phyloP scores from a whole-genome alignment of 73 alveolate genomes.

The Paramecium primaurelia region DNA sequence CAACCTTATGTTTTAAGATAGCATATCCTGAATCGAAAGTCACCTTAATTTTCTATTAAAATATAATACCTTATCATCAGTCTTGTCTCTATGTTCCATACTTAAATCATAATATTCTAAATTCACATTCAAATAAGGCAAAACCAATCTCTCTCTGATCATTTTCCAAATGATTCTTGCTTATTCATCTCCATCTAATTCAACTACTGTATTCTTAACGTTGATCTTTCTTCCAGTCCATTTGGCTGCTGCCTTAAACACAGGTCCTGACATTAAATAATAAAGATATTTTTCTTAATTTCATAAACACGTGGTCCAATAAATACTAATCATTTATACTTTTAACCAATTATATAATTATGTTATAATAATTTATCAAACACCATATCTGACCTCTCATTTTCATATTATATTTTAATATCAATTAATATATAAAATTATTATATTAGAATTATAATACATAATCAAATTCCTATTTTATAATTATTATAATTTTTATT shows the following conservation, averaged over 20 bases:
- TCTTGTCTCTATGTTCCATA: constrained; percentile 75
- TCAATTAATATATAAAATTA: background rate
- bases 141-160: constrained; percentile 62
- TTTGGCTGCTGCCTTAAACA: constrained; percentile 53
- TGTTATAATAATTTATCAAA: background rate
- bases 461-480: background rate
- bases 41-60: constrained; percentile 16
- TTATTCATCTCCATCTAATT: constrained; percentile 92
- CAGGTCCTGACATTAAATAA: constrained; percentile 41
- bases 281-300: constrained; percentile 30
- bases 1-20: constrained; percentile 71
- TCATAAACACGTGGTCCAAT: constrained; percentile 1
- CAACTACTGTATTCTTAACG: constrained; percentile 86
- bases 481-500: background rate
- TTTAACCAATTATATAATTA: background rate
- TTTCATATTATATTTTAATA: background rate
- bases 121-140: constrained; percentile 66
- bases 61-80: constrained; percentile 66
- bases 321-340: background rate
- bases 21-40: constrained; percentile 81
- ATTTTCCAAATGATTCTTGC: constrained; percentile 76
- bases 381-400: background rate
- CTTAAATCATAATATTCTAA: constrained; percentile 73
- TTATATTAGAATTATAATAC: background rate
- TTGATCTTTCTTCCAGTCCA: constrained; percentile 69